Conservation (phyloP, 1,284 basidiomycete species). For the Ustilago crameri region DNA sequence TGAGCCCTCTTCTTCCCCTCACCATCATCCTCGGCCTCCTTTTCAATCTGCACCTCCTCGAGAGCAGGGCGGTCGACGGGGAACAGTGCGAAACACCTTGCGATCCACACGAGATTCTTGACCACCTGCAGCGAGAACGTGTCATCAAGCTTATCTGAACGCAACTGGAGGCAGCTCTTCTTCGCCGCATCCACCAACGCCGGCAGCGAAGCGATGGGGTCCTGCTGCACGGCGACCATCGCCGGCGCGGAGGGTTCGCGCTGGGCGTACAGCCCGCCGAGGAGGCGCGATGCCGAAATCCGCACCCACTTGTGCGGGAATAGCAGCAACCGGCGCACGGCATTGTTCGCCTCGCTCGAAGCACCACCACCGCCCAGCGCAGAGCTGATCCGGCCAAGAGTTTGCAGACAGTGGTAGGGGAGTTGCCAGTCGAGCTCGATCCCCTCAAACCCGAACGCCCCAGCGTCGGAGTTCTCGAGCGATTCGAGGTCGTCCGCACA, state of each 20-base stretch:
- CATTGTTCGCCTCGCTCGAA: constrained; percentile 67
- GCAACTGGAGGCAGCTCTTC: constrained; percentile 82
- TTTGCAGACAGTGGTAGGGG: constrained; percentile 77
- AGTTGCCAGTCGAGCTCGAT: constrained; percentile 78
- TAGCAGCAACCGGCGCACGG: constrained; percentile 77
- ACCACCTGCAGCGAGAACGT: constrained; percentile 84
- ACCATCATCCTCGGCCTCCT: constrained; percentile 28
- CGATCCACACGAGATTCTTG: constrained; percentile 92
- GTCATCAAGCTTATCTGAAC: constrained; percentile 82
- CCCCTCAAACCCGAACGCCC: constrained; percentile 70
- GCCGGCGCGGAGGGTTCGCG: constrained; percentile 15
- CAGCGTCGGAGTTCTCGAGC: constrained; percentile 32
- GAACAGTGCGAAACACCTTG: constrained; percentile 72
- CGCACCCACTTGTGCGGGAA: constrained; percentile 97
- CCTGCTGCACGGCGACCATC: constrained; percentile 63
- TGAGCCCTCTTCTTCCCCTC: constrained; percentile 42
- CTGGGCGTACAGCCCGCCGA: constrained; percentile 76
- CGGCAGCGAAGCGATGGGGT: constrained; percentile 70
- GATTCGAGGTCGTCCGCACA: constrained; percentile 53
- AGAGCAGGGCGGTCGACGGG: constrained; percentile 23
- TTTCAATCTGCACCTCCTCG: constrained; percentile 6
- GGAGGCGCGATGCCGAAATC: constrained; percentile 79
- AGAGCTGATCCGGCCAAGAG: constrained; percentile 23
- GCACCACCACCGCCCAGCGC: constrained; percentile 8
- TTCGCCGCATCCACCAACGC: constrained; percentile 79